Evolutionary conservation across 495 filamentous ascomycete species (phyloP).

Genomic region (Talaromyces proteolyticus): DNA sequence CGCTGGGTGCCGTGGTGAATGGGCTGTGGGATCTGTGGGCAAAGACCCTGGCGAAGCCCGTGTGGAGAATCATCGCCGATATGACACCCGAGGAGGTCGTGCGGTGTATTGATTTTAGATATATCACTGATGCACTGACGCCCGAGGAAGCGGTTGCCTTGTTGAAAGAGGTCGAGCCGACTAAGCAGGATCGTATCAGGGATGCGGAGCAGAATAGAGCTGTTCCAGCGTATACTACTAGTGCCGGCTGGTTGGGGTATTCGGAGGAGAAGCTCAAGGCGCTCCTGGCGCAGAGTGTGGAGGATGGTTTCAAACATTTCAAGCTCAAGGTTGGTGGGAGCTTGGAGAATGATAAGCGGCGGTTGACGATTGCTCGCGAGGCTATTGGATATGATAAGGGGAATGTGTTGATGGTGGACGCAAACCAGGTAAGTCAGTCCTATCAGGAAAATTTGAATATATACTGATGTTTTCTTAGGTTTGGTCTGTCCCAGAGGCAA

Average conservation of each 20-base stretch:
- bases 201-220: conserved; percentile 66
- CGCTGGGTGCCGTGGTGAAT: conserved; percentile 85
- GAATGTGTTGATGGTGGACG: conserved; percentile 91
- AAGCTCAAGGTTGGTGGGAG: conserved; percentile 84
- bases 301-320: conserved; percentile 77
- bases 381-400: conserved; percentile 82
- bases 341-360: conserved; percentile 61
- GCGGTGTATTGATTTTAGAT: conserved; percentile 83
- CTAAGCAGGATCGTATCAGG: conserved; percentile 59
- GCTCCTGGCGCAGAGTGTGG: conserved; percentile 65
- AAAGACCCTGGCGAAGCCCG: conserved; percentile 76
- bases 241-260: conserved; percentile 93
- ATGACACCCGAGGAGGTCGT: conserved; percentile 87
- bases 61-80: conserved; percentile 85
- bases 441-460: neutral
- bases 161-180: conserved; percentile 52
- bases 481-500: conserved; percentile 89
- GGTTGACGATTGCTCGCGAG: conserved; percentile 69
- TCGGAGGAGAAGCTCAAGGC: conserved; percentile 74
- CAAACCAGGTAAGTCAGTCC: conserved; percentile 62
- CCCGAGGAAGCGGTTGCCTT: conserved; percentile 76
- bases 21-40: conserved; percentile 96
- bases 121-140: conserved; percentile 89
- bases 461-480: conserved; percentile 33
- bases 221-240: conserved; percentile 88